Evolutionary conservation across 192 early-diverging fungal species (phyloP).

Genomic region (Geranomyces variabilis): DNA sequence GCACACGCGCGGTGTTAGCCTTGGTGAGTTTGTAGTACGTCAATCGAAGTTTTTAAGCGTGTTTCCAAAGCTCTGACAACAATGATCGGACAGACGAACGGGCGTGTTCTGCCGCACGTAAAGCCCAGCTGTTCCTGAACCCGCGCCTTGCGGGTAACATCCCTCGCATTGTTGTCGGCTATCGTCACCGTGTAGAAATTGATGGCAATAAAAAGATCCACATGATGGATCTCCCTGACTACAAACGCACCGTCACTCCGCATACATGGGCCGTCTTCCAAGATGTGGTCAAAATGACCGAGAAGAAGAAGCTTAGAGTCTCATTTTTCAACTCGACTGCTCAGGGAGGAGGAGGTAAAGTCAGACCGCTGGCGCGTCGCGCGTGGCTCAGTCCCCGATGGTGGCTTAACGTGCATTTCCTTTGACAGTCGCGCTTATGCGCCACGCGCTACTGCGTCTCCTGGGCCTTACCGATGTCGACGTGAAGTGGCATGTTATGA

Average conservation of each 20-base stretch:
- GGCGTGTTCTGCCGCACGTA: conserved; percentile 69
- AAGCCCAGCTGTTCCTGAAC: conserved; percentile 71
- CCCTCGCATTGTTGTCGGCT: conserved; percentile 70
- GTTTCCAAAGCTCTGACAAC: neutral
- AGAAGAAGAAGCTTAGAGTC: conserved; percentile 58
- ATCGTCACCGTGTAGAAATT: conserved; percentile 70
- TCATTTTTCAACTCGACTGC: conserved; percentile 83
- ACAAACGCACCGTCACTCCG: conserved; percentile 62
- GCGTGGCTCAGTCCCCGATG: too few relatives aligned
- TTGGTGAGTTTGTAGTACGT: neutral
- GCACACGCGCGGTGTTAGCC: conserved; percentile 57
- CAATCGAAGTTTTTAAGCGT: too few relatives aligned
- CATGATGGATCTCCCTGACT: conserved; percentile 67
- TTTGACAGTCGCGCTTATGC: conserved; percentile 76
- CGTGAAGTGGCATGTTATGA: conserved; percentile 74
- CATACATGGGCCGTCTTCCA: conserved; percentile 71
- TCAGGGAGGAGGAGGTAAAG: conserved; percentile 80
- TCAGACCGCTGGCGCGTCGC: too few relatives aligned
- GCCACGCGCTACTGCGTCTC: conserved; percentile 77
- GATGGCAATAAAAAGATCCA: conserved; percentile 63
- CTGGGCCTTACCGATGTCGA: conserved; percentile 68
- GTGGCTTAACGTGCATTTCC: neutral
- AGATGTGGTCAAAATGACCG: conserved; percentile 46
- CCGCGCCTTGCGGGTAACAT: conserved; percentile 75
- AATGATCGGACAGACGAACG: conserved; percentile 59